Evolutionary conservation across 805 yeast species (phyloP).

Genomic region (Candida alai): DNA sequence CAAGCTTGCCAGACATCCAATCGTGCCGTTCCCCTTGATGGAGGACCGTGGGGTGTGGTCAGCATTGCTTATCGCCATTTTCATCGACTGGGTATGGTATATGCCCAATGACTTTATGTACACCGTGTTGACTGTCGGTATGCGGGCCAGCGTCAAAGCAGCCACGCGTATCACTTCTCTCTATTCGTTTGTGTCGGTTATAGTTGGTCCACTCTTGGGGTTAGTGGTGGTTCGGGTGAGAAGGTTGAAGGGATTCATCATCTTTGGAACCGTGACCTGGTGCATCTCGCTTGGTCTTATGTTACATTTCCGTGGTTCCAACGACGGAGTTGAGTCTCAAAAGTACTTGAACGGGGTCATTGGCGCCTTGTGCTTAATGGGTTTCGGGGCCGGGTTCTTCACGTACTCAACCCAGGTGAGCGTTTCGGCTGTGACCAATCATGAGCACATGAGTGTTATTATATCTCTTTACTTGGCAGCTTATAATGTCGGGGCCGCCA

Average conservation of each 20-base stretch:
- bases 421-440: conserved; percentile 54
- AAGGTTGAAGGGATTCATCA: conserved; percentile 54
- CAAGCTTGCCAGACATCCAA: conserved; percentile 51
- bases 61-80: conserved; percentile 53
- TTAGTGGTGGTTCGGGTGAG: conserved; percentile 41
- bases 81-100: conserved; percentile 58
- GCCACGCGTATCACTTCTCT: conserved; percentile 64
- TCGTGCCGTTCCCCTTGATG: conserved; percentile 54
- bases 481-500: conserved; percentile 58
- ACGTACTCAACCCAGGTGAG: conserved; percentile 62
- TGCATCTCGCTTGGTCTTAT: conserved; percentile 57
- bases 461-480: conserved; percentile 55
- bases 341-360: conserved; percentile 31
- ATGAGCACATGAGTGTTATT: conserved; percentile 60
- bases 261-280: conserved; percentile 57
- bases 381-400: conserved; percentile 72
- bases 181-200: conserved; percentile 63
- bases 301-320: conserved; percentile 45
- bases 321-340: conserved; percentile 31
- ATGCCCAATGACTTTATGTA: conserved; percentile 70
- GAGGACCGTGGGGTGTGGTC: conserved; percentile 72
- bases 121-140: conserved; percentile 60
- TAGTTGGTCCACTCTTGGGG: conserved; percentile 57
- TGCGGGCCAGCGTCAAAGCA: conserved; percentile 52
- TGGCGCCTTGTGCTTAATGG: conserved; percentile 59